Evolutionary conservation across 2,329 filamentous ascomycete species (phyloP).

Genomic region (Epichloe elymi): DNA sequence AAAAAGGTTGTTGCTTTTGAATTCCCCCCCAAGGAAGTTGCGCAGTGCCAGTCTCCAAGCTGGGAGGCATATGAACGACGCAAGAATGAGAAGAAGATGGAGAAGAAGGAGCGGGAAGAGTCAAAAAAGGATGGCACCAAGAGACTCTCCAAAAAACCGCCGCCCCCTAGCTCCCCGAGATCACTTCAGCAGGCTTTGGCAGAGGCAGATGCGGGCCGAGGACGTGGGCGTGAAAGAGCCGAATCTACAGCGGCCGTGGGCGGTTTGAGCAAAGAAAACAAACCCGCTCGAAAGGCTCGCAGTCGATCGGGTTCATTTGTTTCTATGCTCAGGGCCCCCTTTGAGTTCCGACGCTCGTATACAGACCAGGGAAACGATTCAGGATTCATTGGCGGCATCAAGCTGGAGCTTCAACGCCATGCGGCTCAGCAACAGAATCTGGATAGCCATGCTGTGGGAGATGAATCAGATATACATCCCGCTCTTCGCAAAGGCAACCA

Average conservation of each 20-base stretch:
- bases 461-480: slow-evolving; percentile 19
- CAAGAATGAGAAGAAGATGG: slow-evolving; percentile 39
- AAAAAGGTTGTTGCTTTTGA: slow-evolving; percentile 20
- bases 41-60: slow-evolving; percentile 43
- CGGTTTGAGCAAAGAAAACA: slow-evolving; percentile 9
- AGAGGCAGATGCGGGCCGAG: slow-evolving; percentile 5
- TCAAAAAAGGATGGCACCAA: slow-evolving; percentile 12
- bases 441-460: slow-evolving; percentile 14
- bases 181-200: slow-evolving; percentile 7
- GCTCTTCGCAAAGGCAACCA: slow-evolving; percentile 18
- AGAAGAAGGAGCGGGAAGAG: slow-evolving; percentile 17
- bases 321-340: slow-evolving; percentile 21
- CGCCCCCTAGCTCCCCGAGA: slow-evolving; percentile 14
- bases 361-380: slow-evolving; percentile 18
- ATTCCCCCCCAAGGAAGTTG: slow-evolving; percentile 17
- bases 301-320: slow-evolving; percentile 25
- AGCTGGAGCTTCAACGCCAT: slow-evolving; percentile 26
- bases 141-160: slow-evolving; percentile 21
- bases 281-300: slow-evolving; percentile 13
- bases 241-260: slow-evolving; percentile 6
- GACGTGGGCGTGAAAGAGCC: slow-evolving; percentile 4
- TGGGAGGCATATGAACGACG: slow-evolving; percentile 45
- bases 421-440: slow-evolving; percentile 17
- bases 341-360: slow-evolving; percentile 21
- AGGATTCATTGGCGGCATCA: slow-evolving; percentile 28